phyloP scores from a whole-genome alignment of 805 yeast genomes.

The Zygosaccharomyces lentus region DNA sequence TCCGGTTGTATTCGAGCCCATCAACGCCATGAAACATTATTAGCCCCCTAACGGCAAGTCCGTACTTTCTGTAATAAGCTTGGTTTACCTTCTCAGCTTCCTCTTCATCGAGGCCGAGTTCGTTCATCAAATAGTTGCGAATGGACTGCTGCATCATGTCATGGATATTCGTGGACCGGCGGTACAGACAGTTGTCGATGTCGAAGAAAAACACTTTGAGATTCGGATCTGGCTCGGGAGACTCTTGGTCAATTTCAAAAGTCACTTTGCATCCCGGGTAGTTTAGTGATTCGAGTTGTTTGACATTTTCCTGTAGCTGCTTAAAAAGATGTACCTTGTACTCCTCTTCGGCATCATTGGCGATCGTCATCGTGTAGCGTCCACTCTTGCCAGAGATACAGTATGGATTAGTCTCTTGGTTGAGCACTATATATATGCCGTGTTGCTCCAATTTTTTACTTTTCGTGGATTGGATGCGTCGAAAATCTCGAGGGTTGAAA shows the following conservation, averaged over 20 bases:
- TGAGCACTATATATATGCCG: not conserved
- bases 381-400: not conserved
- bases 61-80: slow-evolving; percentile 79
- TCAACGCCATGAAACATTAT: slow-evolving; percentile 62
- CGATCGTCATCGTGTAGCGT: slow-evolving; percentile 15
- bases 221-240: slow-evolving; percentile 30
- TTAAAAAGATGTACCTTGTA: slow-evolving; percentile 22
- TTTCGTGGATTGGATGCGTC: not conserved
- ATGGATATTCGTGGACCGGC: slow-evolving; percentile 68
- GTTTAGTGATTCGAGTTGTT: slow-evolving; percentile 32
- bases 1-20: slow-evolving; percentile 80
- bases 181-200: slow-evolving; percentile 88
- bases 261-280: slow-evolving; percentile 36
- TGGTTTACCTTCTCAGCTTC: slow-evolving; percentile 71
- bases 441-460: not conserved
- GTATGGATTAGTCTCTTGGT: not conserved
- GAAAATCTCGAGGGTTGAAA: not conserved
- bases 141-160: slow-evolving; percentile 85
- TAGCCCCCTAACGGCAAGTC: slow-evolving; percentile 89
- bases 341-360: slow-evolving; percentile 11
- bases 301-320: slow-evolving; percentile 30
- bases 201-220: slow-evolving; percentile 69
- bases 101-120: slow-evolving; percentile 57
- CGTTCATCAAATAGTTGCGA: slow-evolving; percentile 70
- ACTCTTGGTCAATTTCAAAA: slow-evolving; percentile 27